A percentile compares a stretch with the other conserved stretches of the same genome.
These are phyloP conservation scores for Diutina scorzettiae DNA, from an alignment of 1,139 yeast genomes.

Conservation along the genomic window DNA sequence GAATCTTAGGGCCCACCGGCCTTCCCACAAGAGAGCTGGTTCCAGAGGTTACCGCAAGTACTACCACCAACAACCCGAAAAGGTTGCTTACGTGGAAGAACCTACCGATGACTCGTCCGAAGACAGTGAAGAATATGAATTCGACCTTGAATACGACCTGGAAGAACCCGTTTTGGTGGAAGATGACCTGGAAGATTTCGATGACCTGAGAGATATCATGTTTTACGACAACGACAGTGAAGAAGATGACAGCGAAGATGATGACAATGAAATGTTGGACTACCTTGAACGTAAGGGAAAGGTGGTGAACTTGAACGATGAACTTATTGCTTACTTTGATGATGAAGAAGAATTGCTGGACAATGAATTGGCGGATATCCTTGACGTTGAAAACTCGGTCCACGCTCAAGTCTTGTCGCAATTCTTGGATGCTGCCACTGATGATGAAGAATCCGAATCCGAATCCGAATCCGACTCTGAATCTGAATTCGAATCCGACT, in stretches of 20 bases:
- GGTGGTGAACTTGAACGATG: conserved; percentile 29
- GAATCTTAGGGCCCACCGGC: conserved; percentile 1
- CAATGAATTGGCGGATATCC: conserved; percentile 15
- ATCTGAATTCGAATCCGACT: conserved; percentile 7
- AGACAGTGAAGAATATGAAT: conserved; percentile 16
- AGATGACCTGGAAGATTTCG: conserved; percentile 8
- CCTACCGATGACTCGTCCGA: conserved; percentile 10
- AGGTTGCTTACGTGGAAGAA: conserved; percentile 11
- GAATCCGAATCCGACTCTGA: neutral
- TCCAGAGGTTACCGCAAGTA: conserved; percentile 8
- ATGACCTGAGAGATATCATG: conserved; percentile 7
- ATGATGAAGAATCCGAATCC: conserved; percentile 9
- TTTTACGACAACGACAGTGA: conserved; percentile 8
- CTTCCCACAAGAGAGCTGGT: conserved; percentile 5
- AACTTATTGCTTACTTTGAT: conserved; percentile 18
- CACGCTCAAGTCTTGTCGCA: conserved; percentile 21
- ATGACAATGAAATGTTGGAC: conserved; percentile 25
- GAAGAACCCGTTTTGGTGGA: conserved; percentile 11
- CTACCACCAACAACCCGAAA: conserved; percentile 10
- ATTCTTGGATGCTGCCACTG: conserved; percentile 23
- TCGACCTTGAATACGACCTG: conserved; percentile 12
- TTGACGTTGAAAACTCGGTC: conserved; percentile 20
- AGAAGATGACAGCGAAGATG: conserved; percentile 18
- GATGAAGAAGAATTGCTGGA: conserved; percentile 8
- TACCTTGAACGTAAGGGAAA: conserved; percentile 24